Conservation (phyloP, 2,329 filamentous ascomycete genomes). For the Capronia epimyces region DNA sequence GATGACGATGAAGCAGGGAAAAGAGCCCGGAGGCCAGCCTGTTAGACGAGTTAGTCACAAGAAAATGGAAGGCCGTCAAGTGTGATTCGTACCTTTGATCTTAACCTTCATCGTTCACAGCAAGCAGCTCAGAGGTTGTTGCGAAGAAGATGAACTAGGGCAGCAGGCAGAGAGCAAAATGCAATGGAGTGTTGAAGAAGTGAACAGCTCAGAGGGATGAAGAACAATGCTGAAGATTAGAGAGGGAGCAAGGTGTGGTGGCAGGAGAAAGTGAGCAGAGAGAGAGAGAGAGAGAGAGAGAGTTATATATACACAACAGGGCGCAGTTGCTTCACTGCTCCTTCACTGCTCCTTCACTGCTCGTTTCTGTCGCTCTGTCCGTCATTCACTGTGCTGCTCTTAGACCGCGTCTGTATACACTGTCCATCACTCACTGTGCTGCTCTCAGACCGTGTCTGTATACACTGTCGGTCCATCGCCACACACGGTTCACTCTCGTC, state of each 20-base stretch:
- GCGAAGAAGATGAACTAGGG: not conserved
- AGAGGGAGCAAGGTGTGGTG: not conserved
- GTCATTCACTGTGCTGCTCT: not conserved
- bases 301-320: not conserved
- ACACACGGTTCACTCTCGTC: too few relatives aligned
- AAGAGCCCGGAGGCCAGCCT: constrained; percentile 4
- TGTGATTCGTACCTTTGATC: constrained; percentile 2
- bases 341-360: not conserved
- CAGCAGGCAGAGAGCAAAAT: not conserved
- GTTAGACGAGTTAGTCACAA: not conserved
- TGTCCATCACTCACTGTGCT: too few relatives aligned
- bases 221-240: not conserved
- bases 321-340: not conserved
- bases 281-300: not conserved
- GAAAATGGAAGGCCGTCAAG: not conserved
- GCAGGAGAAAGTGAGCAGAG: not conserved
- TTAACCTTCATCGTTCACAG: constrained; percentile 2
- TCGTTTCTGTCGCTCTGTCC: not conserved
- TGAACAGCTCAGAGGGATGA: not conserved
- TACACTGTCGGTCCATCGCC: too few relatives aligned
- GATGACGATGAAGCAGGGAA: not conserved
- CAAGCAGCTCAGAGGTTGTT: not conserved
- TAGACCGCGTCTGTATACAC: too few relatives aligned
- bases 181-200: not conserved
- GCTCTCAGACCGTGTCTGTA: too few relatives aligned